Evolutionary conservation across 129 eudicot species (phyloP), one percentile per base, ranked within the genome.

Genomic region (Erigeron canadensis): DNA sequence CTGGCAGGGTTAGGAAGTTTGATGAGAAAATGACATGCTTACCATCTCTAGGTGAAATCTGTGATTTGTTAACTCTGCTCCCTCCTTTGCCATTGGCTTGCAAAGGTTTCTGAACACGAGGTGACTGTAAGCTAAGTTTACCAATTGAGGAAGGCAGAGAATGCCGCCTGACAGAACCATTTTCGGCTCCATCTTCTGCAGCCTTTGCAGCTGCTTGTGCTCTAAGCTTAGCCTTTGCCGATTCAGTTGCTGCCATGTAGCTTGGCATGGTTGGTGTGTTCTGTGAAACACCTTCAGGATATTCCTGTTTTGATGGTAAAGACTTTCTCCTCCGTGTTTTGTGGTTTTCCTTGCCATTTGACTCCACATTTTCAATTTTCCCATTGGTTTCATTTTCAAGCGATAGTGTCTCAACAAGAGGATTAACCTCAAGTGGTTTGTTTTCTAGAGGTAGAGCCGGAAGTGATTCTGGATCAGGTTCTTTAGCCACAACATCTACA

Each of bases 221-320:
- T 77, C 89, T 86, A 56, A 88, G 96, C 81, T 86, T 88, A 15
- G 97, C 96, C 80, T 91, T 91, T 34, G 94, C 97, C 18, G 97
- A 88, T 76, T 82, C 81, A 63, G 97, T 88, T 48, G 97, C 96
- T 8, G 85, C 87, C 97, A 91, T 88, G 76, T 91, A 88, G 51
- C 97, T 91, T 10, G 96, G 97, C 87, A 91, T 67, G 4, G 84
- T 80, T 6, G 86, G 86, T 15, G 85, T 63, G 51, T 85, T 90
- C 78, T 83, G 95, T 5, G 83, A 72, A 19, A 79, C 79, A 65
- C 76, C 85, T 75, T 90, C 91, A 28, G 88, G 39, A 79, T 54
- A 75, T 47, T 86, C 96, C 23, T 80, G 88, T 71, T 84, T 91
- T 50, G 76, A 78, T 42, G 97, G 91, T 13, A 83, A 77, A 40